A percentile compares a stretch with the other conserved stretches of the same genome.
These are phyloP conservation scores for Aspergillus brunneoviolaceus DNA, from an alignment of 2,329 filamentous ascomycete genomes.

Conservation along the genomic window DNA sequence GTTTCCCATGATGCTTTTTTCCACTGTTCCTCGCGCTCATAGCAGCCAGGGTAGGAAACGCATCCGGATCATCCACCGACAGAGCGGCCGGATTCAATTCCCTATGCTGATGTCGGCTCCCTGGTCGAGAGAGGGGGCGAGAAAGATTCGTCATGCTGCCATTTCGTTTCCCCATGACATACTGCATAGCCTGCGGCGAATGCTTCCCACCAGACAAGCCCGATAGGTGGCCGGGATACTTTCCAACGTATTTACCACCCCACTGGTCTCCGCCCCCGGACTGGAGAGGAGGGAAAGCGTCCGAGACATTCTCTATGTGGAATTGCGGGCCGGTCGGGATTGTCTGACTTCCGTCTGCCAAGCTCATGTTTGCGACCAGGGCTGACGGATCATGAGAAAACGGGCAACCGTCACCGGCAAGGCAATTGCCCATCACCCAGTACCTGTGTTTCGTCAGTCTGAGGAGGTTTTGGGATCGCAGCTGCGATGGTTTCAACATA, in stretches of 20 bases:
- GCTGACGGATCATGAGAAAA: slow-evolving; percentile 95
- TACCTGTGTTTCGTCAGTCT: slow-evolving; percentile 59
- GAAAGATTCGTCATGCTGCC: slow-evolving; percentile 56
- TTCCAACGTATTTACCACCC: slow-evolving; percentile 48
- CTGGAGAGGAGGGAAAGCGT: slow-evolving; percentile 77
- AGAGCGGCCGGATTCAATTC: slow-evolving; percentile 66
- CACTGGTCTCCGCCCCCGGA: slow-evolving; percentile 61
- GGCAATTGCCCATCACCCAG: slow-evolving; percentile 92
- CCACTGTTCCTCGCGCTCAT: slow-evolving; percentile 66
- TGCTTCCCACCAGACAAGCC: slow-evolving; percentile 49
- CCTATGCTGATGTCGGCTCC: slow-evolving; percentile 73
- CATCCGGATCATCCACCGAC: slow-evolving; percentile 88
- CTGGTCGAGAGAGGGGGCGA: slow-evolving; percentile 76
- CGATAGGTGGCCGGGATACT: slow-evolving; percentile 46
- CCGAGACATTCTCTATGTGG: slow-evolving; percentile 74
- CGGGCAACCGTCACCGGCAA: slow-evolving; percentile 89
- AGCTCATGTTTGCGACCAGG: slow-evolving; percentile 74
- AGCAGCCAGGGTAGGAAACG: slow-evolving; percentile 85
- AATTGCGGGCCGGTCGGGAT: slow-evolving; percentile 63
- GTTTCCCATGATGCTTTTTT: slow-evolving; percentile 92
- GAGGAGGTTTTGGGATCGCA: not conserved
- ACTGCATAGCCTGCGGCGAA: slow-evolving; percentile 29
- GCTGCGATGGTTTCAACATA: slow-evolving; percentile 53
- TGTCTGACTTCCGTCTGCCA: slow-evolving; percentile 56
- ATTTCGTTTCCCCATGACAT: slow-evolving; percentile 35